A percentile compares a stretch with the other conserved stretches of the same genome.
Evolutionary conservation across 2,329 filamentous ascomycete species (phyloP).

Genomic region (Herpotrichia juniperi): DNA sequence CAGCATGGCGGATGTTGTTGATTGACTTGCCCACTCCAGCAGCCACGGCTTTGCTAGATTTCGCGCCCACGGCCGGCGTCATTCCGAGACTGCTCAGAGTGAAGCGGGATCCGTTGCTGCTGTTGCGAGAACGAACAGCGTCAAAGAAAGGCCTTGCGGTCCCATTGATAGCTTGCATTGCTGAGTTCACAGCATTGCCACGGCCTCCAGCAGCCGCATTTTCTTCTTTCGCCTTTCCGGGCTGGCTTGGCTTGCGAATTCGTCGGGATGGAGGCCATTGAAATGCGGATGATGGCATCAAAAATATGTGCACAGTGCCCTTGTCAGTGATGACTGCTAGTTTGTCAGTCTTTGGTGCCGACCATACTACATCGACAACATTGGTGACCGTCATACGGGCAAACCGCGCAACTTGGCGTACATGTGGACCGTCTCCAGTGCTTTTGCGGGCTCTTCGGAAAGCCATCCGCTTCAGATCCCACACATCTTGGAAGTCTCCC

Average conservation of each 20-base stretch:
- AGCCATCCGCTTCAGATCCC: constrained; percentile 72
- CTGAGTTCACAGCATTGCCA: constrained; percentile 42
- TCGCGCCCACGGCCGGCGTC: constrained; percentile 57
- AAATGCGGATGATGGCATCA: constrained; percentile 81
- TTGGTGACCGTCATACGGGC: constrained; percentile 90
- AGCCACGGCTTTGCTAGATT: constrained; percentile 74
- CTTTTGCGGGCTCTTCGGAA: constrained; percentile 50
- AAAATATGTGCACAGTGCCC: constrained; percentile 92
- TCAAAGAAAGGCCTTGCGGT: constrained; percentile 47
- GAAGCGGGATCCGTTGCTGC: constrained; percentile 38
- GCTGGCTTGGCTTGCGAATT: constrained; percentile 31
- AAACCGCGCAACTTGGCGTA: constrained; percentile 87
- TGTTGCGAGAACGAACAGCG: constrained; percentile 44
- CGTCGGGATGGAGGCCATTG: constrained; percentile 79
- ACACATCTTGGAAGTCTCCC: constrained; percentile 82
- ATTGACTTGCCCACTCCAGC: constrained; percentile 77
- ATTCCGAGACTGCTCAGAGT: constrained; percentile 45
- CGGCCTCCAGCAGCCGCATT: constrained; percentile 36
- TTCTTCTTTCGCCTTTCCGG: constrained; percentile 38
- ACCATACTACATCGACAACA: constrained; percentile 90
- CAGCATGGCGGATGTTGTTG: constrained; percentile 73
- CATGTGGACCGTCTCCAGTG: constrained; percentile 51
- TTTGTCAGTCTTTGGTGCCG: constrained; percentile 77
- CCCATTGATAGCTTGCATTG: constrained; percentile 52
- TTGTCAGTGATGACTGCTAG: constrained; percentile 90